Evolutionary conservation across 2,329 filamentous ascomycete genomes (phyloP).

Genomic region (Ophidiomyces ophidiicola): DNA sequence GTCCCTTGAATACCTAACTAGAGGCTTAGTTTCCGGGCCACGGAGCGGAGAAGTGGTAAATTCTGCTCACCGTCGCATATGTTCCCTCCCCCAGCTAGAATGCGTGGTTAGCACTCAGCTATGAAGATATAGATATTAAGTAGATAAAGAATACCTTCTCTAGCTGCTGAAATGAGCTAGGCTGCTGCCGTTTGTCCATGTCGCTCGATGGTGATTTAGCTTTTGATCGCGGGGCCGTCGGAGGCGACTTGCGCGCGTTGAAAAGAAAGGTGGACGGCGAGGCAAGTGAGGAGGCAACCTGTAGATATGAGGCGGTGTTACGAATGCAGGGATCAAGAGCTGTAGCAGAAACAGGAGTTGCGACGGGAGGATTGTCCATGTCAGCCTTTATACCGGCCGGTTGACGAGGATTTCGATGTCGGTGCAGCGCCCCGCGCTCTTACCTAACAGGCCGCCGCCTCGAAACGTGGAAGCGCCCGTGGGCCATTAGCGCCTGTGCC

Average conservation of each 20-base stretch:
- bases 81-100: slow-evolving; percentile 79
- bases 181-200: slow-evolving; percentile 89
- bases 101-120: neutral
- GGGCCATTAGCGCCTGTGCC: slow-evolving; percentile 7
- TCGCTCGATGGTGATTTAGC: slow-evolving; percentile 6
- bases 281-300: slow-evolving; percentile 26
- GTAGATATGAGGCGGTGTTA: slow-evolving; percentile 17
- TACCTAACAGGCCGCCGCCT: neutral
- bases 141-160: slow-evolving; percentile 50
- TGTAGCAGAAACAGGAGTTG: slow-evolving; percentile 1
- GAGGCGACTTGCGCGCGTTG: slow-evolving; percentile 17
- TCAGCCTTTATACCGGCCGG: slow-evolving; percentile 8
- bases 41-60: slow-evolving; percentile 6
- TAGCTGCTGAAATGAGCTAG: slow-evolving; percentile 96
- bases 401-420: slow-evolving; percentile 4
- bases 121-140: slow-evolving; percentile 6
- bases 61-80: slow-evolving; percentile 71
- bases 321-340: slow-evolving; percentile 4
- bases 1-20: slow-evolving; percentile 85
- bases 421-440: slow-evolving; percentile 3
- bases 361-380: slow-evolving; percentile 8
- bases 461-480: slow-evolving; percentile 5
- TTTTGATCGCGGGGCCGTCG: slow-evolving; percentile 11
- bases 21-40: neutral
- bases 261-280: slow-evolving; percentile 30